Percentiles rank a stretch among this genome's conserved stretches.
Conservation (phyloP, 2,329 filamentous ascomycete species). For the Paraphoma sp. region DNA sequence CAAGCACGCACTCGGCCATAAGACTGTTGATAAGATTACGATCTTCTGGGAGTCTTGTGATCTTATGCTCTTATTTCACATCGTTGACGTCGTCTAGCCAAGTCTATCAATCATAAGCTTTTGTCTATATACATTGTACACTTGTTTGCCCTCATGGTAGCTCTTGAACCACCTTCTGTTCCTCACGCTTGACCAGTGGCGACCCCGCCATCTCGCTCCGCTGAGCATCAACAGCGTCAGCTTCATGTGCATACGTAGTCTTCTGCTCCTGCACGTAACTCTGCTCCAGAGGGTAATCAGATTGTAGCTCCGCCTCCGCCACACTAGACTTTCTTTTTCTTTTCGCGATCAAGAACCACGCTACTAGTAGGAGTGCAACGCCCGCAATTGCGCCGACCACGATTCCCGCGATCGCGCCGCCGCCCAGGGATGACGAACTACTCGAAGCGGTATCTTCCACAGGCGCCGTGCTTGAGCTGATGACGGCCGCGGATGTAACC, state of each 20-base stretch:
- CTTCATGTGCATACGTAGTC: neutral
- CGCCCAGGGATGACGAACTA: neutral
- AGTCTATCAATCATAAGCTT: neutral
- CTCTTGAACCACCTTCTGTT: neutral
- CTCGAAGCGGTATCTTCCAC: neutral
- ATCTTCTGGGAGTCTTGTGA: neutral
- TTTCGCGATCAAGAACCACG: neutral
- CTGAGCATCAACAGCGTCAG: neutral
- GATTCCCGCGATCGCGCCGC: neutral
- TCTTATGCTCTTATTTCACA: neutral
- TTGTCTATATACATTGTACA: neutral
- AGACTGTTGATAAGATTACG: slow-evolving; percentile 7
- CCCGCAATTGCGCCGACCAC: neutral
- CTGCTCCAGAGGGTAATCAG: too few species aligned
- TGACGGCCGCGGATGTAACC: neutral
- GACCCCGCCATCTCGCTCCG: neutral
- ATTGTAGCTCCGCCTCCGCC: neutral
- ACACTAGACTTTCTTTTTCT: neutral
- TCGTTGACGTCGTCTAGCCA: neutral
- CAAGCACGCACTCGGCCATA: slow-evolving; percentile 6
- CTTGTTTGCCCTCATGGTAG: neutral
- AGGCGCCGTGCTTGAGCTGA: neutral
- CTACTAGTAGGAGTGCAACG: neutral
- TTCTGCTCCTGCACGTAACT: neutral
- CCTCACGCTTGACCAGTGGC: neutral